Evolutionary conservation across 2,329 filamentous ascomycete species (phyloP), one percentile per base, ranked within the genome.

Genomic region (Phialocephala subalpina): DNA sequence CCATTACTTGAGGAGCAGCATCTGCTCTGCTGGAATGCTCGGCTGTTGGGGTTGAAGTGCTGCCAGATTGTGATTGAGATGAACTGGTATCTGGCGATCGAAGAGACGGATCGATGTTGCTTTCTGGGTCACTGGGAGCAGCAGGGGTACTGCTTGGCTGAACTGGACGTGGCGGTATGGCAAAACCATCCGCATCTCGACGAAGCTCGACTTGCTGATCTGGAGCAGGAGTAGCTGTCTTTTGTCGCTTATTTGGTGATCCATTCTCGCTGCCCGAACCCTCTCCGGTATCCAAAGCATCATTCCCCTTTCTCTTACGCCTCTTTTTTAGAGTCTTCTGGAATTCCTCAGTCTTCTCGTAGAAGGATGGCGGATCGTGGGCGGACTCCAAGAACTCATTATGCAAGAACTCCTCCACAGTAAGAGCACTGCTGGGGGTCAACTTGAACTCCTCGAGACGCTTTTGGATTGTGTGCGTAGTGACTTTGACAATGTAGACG

Each of bases 401-500:
- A 68, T 88, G 86, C 57, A 92, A 84, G 74, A 97, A 97, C 73
- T 97, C 91, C 68, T 94, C 91, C 22, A 99, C 92, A 0, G 93
- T 96, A 78, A 98, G 86, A 59, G 88, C 87, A 70, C 93, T 93
- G 67, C 91, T 94, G 69, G 93, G 91, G 0, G 95, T 97, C 36
- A 90, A 86, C 69, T 92, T 93, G 80, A 98, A 99, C 76, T 99
- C 96, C 70, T 94, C 90, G 11, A 99, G 82, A 68, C 96, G 93
- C 77, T 95, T 93, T 74, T 94, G 92, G 67, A 99, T 93, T 8
- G 96, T 99, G 67, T 93, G 87, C 70, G 97, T 97, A 49, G 94
- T 97, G 59, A 98, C 94, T 77, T 97, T 98, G 77, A 97, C 95
- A 42, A 97, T 92, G 77, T 97, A 98, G n/a, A 98, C 95, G 9